Evolutionary conservation across 163 green algal species (phyloP).

Genomic region (Volvox carteri): DNA sequence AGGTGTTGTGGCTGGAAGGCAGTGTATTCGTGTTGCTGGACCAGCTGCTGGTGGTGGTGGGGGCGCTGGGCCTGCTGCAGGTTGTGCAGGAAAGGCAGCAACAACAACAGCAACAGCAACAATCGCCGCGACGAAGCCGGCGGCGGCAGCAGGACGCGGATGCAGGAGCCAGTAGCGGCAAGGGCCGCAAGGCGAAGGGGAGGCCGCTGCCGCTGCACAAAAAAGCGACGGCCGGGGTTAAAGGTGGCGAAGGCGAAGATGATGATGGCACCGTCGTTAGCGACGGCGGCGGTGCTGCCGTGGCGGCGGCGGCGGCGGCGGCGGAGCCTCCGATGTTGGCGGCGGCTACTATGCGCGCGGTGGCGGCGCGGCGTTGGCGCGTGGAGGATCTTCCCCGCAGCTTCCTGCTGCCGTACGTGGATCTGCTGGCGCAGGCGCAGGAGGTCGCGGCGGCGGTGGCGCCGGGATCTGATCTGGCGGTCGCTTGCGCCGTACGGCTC

Average conservation of each 20-base stretch:
- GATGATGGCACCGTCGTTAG: neutral
- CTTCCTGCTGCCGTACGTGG: neutral
- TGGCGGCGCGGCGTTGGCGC: slow-evolving; percentile 14
- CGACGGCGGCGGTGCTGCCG: neutral
- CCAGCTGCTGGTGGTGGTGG: neutral
- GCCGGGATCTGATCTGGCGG: slow-evolving; percentile 31
- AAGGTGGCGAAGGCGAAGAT: neutral
- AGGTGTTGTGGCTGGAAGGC: slow-evolving; percentile 48
- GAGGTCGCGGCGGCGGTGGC: slow-evolving; percentile 29
- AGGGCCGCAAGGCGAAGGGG: neutral
- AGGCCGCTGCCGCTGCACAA: neutral
- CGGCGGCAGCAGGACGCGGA: neutral
- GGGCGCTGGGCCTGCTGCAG: slow-evolving; percentile 14
- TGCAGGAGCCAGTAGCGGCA: too few relatives aligned
- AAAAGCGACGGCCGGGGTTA: neutral
- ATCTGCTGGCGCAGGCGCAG: slow-evolving; percentile 20
- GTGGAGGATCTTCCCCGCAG: neutral
- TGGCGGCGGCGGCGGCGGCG: neutral
- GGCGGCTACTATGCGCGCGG: neutral
- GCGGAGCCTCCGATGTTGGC: neutral
- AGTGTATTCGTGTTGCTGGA: slow-evolving; percentile 36
- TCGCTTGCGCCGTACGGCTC: slow-evolving; percentile 28
- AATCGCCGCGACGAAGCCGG: neutral
- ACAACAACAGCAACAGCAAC: neutral
- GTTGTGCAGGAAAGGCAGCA: neutral